Base-by-base conservation (phyloP, 1,139 yeast species). In the Lodderomyces pseudojiufengensis region DNA sequence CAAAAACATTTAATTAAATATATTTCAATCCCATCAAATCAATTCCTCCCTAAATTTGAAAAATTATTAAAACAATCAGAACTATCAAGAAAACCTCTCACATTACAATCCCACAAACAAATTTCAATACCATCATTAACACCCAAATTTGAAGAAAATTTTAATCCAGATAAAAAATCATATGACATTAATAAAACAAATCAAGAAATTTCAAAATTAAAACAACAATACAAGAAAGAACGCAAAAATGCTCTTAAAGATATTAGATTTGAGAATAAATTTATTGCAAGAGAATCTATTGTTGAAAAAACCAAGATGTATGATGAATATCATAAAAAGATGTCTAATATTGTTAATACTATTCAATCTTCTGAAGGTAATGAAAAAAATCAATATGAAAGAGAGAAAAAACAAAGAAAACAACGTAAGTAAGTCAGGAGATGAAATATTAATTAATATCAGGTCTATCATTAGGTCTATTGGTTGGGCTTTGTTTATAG, bases 131-230 rank as follows among this genome's bases (percentile, higher is more conserved):
- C 92, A 33, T 77, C 95, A 1, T 76, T 73, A 54, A 84, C 90
- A 29, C 99, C 99, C 46, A 83, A 85, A 62, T 94, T 84, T 55
- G 97, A 90, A 62, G 97, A 87, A 54, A 87, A 88, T 67, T 94
- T 83, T 75, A 90, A 88, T 64, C 95, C 97, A 41, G 97, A 87
- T 55, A 85, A 82, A 77, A 87, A 85, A 63, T 84, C 95, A 10
- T 85, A 88, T 59, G 97, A 90, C 57, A 76, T 83, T 38, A 84
- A 90, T 57, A 72, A 80, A 47, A 80, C 83, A 43, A 76, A 95
- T 59, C 86, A 82, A 49, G 97, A 92, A 57, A 63, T 86, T 48
- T 73, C 73, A 57, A 92, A 92, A 71, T 76, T 92, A 66, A 80
- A 77, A 65, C 80, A 83, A 21, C 86, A 85, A 64, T 66, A 87